Conservation (phyloP, 2,329 filamentous ascomycete genomes). For the Teratosphaeria viscida region DNA sequence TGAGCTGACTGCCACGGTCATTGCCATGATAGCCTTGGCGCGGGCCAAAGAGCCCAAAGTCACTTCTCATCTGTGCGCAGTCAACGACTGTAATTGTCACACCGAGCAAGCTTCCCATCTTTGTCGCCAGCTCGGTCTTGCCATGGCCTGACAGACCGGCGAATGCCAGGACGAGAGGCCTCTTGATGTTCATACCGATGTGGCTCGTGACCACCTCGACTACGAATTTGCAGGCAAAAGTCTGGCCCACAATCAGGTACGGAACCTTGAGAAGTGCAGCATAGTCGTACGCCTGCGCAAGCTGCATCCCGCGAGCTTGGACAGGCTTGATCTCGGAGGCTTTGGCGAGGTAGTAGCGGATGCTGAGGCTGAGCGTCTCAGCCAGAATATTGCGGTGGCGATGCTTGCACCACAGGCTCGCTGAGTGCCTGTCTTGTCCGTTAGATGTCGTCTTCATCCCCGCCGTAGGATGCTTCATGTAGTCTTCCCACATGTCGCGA, state of each 20-base stretch:
- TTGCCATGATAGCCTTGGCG: conserved; percentile 24
- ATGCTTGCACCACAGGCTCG: not conserved
- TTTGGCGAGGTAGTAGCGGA: conserved; percentile 2
- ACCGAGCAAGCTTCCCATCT: conserved; percentile 20
- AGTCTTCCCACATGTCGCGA: conserved; percentile 1
- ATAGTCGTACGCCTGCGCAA: conserved; percentile 1
- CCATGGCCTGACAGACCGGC: conserved; percentile 40
- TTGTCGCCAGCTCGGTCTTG: conserved; percentile 39
- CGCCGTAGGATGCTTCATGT: not conserved
- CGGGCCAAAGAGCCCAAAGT: conserved; percentile 36
- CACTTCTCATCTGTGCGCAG: conserved; percentile 28
- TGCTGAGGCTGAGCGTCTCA: not conserved
- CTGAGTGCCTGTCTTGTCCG: not conserved
- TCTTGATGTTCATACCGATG: not conserved
- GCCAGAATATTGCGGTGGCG: conserved; percentile 1
- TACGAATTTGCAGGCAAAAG: conserved; percentile 1
- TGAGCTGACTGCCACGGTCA: conserved; percentile 33
- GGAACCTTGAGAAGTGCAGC: conserved; percentile 1
- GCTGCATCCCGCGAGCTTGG: not conserved
- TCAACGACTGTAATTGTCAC: conserved; percentile 15
- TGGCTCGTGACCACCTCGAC: not conserved
- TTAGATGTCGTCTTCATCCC: not conserved
- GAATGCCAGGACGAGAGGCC: conserved; percentile 26
- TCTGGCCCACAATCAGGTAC: conserved; percentile 2
- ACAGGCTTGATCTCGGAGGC: not conserved